Conservation (phyloP, 2,329 filamentous ascomycete species). For the Pseudogymnoascus sp. region DNA sequence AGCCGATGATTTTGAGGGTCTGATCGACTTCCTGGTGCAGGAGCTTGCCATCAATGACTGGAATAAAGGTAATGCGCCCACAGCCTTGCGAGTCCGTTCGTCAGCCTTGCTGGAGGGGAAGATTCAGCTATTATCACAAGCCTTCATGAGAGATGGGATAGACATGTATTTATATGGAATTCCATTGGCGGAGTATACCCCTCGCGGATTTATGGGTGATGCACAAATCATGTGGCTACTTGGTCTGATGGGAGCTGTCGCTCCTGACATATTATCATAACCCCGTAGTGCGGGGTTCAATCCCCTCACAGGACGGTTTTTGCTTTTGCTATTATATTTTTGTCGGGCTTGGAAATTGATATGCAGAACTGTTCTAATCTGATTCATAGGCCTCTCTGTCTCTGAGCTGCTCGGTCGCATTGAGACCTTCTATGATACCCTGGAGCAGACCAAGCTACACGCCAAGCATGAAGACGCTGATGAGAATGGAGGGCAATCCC, state of each 20-base stretch:
- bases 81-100: constrained; percentile 1
- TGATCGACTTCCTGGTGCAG: constrained; percentile 3
- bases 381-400: constrained; percentile 1
- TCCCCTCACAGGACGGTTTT: constrained; percentile 3
- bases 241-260: constrained; percentile 1
- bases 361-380: neutral
- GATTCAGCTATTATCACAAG: neutral
- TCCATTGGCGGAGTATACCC: neutral
- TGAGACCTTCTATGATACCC: constrained; percentile 3
- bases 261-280: neutral
- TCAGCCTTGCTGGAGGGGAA: constrained; percentile 6
- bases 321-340: neutral
- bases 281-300: constrained; percentile 6
- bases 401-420: constrained; percentile 4
- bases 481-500: neutral
- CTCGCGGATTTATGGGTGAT: neutral
- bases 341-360: neutral
- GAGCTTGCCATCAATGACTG: constrained; percentile 9
- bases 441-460: neutral
- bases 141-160: neutral
- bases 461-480: neutral
- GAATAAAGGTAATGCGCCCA: constrained; percentile 8
- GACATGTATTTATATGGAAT: neutral
- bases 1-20: neutral
- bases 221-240: neutral